These are phyloP conservation scores for Candida arabinofermentans DNA, from an alignment of 805 yeast genomes.

Conservation along the genomic window DNA sequence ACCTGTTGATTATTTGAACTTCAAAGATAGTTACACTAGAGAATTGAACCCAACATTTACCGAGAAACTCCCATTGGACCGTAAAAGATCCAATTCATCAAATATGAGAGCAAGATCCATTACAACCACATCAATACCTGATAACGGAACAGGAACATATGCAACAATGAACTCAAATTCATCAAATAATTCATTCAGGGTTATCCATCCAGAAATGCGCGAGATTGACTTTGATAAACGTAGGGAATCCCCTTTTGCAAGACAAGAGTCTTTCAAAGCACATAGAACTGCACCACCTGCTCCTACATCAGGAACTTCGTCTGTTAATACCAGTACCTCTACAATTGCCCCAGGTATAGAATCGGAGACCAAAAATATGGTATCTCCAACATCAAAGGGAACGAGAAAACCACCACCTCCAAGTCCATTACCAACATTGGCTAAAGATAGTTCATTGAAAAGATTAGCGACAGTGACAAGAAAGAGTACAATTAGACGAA, in stretches of 20 bases:
- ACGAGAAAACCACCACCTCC: constrained; percentile 26
- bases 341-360: neutral
- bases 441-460: constrained; percentile 5
- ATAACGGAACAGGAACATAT: neutral
- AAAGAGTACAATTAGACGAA: constrained; percentile 12
- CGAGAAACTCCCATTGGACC: constrained; percentile 2
- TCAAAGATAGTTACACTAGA: constrained; percentile 38
- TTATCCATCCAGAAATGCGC: constrained; percentile 58
- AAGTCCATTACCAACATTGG: constrained; percentile 17
- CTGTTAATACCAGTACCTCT: neutral
- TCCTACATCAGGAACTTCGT: constrained; percentile 31
- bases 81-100: constrained; percentile 21
- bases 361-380: neutral
- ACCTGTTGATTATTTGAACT: constrained; percentile 49
- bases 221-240: constrained; percentile 83
- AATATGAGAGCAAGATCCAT: constrained; percentile 27
- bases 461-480: constrained; percentile 7
- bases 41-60: neutral
- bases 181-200: constrained; percentile 48
- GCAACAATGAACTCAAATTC: constrained; percentile 6
- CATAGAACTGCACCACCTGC: constrained; percentile 71
- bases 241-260: constrained; percentile 67
- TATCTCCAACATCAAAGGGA: constrained; percentile 6
- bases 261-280: constrained; percentile 52
- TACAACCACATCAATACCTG: constrained; percentile 23